Evolutionary conservation across 2,329 filamentous ascomycete genomes (phyloP).

Genomic region (Pestalotiopsis sp.): DNA sequence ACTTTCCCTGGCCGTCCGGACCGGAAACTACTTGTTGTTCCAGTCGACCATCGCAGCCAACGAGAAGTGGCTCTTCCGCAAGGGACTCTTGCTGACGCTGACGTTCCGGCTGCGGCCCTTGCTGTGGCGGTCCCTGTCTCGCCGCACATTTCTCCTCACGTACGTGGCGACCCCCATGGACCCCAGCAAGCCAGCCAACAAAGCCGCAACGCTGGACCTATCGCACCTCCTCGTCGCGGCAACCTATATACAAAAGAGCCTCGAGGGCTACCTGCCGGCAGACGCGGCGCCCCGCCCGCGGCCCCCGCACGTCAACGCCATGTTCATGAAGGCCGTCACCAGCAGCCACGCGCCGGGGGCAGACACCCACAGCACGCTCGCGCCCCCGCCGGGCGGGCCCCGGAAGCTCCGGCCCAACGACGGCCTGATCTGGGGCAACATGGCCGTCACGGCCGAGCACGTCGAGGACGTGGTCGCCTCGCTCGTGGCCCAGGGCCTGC

Average conservation of each 20-base stretch:
- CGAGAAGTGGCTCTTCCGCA: constrained; percentile 74
- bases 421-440: constrained; percentile 67
- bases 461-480: constrained; percentile 79
- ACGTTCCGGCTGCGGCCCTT: constrained; percentile 78
- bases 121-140: constrained; percentile 81
- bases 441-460: constrained; percentile 60
- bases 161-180: constrained; percentile 56
- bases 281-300: constrained; percentile 32
- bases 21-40: constrained; percentile 75
- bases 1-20: constrained; percentile 71
- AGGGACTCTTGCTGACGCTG: constrained; percentile 75
- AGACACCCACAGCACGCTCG: constrained; percentile 39
- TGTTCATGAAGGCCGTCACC: constrained; percentile 55
- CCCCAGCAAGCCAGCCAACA: constrained; percentile 59
- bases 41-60: constrained; percentile 67
- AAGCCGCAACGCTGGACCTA: constrained; percentile 76
- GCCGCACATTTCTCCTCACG: constrained; percentile 76
- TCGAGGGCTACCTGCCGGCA: constrained; percentile 59
- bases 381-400: constrained; percentile 48
- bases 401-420: constrained; percentile 57
- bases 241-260: constrained; percentile 63
- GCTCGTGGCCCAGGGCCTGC: constrained; percentile 77
- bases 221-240: constrained; percentile 67
- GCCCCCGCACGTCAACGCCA: constrained; percentile 46
- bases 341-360: constrained; percentile 42